A percentile compares a stretch with the other conserved stretches of the same genome.
phyloP scores from a whole-genome alignment of 257 asterid species.

The Verbascum thapsus region DNA sequence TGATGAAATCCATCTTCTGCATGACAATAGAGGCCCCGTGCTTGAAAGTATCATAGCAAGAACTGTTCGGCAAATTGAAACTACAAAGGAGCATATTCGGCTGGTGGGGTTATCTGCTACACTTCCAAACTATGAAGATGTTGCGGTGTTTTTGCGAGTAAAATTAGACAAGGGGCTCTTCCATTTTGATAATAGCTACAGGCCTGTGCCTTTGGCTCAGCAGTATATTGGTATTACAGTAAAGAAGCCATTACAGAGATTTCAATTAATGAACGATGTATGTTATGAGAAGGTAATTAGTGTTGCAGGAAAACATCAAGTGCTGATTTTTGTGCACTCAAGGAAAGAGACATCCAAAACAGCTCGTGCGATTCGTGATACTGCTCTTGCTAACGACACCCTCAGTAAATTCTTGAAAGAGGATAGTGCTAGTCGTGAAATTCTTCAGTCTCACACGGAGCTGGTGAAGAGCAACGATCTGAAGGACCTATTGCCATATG shows the following conservation, averaged over 20 bases:
- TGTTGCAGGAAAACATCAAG: slow-evolving; percentile 67
- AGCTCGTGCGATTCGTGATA: slow-evolving; percentile 60
- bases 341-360: slow-evolving; percentile 65
- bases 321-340: slow-evolving; percentile 63
- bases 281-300: slow-evolving; percentile 60
- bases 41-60: slow-evolving; percentile 66
- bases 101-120: slow-evolving; percentile 66
- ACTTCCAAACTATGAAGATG: slow-evolving; percentile 65
- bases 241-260: slow-evolving; percentile 62
- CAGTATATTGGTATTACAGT: slow-evolving; percentile 63
- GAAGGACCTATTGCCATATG: slow-evolving; percentile 62
- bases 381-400: slow-evolving; percentile 61
- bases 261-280: slow-evolving; percentile 66
- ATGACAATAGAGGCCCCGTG: slow-evolving; percentile 66
- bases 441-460: slow-evolving; percentile 56
- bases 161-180: slow-evolving; percentile 52
- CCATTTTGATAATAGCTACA: slow-evolving; percentile 62
- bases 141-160: slow-evolving; percentile 53
- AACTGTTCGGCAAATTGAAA: slow-evolving; percentile 64
- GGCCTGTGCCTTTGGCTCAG: slow-evolving; percentile 67
- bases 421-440: slow-evolving; percentile 68
- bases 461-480: slow-evolving; percentile 59
- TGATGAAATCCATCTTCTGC: slow-evolving; percentile 66
- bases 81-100: slow-evolving; percentile 60
- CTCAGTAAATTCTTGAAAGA: slow-evolving; percentile 60